Evolutionary conservation across 495 filamentous ascomycete species (phyloP).

Genomic region (Penicillium pancosmium): DNA sequence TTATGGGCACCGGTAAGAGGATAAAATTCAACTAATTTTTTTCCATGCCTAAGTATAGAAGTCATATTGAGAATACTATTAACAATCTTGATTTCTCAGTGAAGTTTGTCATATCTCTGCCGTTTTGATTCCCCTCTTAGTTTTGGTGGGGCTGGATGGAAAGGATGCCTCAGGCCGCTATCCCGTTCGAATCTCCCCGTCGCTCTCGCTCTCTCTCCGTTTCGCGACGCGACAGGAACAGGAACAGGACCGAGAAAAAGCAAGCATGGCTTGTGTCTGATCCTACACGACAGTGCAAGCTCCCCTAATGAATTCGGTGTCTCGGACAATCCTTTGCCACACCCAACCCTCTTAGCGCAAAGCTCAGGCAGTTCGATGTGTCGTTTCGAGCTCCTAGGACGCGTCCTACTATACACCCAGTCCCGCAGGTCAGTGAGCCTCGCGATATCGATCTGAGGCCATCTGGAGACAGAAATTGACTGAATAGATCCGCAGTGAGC

Average conservation of each 20-base stretch:
- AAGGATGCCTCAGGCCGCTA: background rate
- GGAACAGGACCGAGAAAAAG: background rate
- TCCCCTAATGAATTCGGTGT: background rate
- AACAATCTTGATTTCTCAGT: no score
- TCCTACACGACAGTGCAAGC: background rate
- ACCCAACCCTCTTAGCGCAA: background rate
- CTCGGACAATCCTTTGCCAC: background rate
- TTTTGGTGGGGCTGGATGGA: background rate
- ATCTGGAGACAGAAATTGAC: background rate
- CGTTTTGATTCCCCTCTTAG: background rate
- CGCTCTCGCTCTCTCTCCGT: background rate
- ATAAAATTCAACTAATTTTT: no score
- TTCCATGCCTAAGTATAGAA: no score
- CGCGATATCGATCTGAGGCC: background rate
- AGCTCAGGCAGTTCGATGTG: slow-evolving; percentile 42
- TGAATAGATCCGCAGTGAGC: slow-evolving; percentile 26
- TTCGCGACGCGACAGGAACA: no score
- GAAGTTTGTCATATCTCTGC: no score
- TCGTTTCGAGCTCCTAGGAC: slow-evolving; percentile 53
- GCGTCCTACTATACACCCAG: slow-evolving; percentile 43
- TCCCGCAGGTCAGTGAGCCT: slow-evolving; percentile 25
- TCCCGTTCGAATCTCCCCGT: no score
- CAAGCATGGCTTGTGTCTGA: background rate
- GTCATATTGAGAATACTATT: no score
- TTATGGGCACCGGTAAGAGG: no score